Base-by-base conservation (phyloP, 2,329 filamentous ascomycete species). In the Metarhizium humberi region DNA sequence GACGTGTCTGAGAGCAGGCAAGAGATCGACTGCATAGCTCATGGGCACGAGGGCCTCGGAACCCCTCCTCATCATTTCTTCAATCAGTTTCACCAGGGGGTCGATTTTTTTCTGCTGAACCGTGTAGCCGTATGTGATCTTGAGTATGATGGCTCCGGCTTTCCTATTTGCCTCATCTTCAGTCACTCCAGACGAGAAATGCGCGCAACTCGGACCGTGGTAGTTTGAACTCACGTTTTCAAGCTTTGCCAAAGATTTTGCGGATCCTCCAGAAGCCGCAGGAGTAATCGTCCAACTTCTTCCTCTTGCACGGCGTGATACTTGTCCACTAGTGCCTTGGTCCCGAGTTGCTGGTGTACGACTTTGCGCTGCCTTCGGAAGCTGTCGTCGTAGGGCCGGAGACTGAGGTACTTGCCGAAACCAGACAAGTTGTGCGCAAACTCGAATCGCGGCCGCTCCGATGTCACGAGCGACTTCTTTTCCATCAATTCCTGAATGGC, bases 401-500 rank as follows among this genome's bases (percentile, higher is more conserved):
- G 16, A 16, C 49, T 49, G 7, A 49, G 40, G 30, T 25, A 25
- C 25, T 53, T 30, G 43, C 32, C 32, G 1, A 49, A n/a, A 13
- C 52, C 43, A 29, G 43, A 53, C 52, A 53, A 6, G n/a, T 1
- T 14, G 18, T 38, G 49, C 5, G 29, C 43, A 42, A 53, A 53
- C 45, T 53, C 52, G 43, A 16, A 14, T 25, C 11, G 11, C 30
- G 52, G 52, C 6, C 52, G 52, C 1, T 38, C 52, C 1, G 52
- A 66, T 2, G 66, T 66, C 50, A 62, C 66, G 4, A 64, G 52
- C 0, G 66, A 67, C 13, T 47, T 60, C 56, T 69, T 69, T 20
- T 69, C 68, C 36, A 75, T 57, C 6, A 75, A 61, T 6, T 72
- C 65, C 6, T 63, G 52, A 0, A 69, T 69, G 10, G 69, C 56